Evolutionary conservation across 169 alveolate species (phyloP).

Genomic region (Plasmodium knowlesi): DNA sequence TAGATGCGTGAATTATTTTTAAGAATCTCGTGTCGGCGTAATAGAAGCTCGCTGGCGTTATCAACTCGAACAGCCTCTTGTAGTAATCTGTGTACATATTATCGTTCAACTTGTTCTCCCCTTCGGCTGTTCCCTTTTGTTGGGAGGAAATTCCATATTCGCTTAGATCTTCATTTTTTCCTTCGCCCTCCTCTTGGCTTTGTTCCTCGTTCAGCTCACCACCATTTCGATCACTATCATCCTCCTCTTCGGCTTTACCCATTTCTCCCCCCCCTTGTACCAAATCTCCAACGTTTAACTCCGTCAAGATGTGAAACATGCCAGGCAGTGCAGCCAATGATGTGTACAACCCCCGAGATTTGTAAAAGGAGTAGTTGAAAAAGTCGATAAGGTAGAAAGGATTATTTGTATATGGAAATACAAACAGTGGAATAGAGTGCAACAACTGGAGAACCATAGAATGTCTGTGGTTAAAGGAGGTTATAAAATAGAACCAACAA

Average conservation of each 20-base stretch:
- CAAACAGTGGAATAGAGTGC: conserved; percentile 57
- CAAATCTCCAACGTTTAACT: conserved; percentile 59
- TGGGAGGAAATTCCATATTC: background rate
- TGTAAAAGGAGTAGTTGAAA: conserved; percentile 64
- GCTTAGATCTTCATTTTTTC: background rate
- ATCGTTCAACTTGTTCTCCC: conserved; percentile 34
- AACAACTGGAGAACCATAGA: conserved; percentile 54
- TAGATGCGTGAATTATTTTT: conserved; percentile 48
- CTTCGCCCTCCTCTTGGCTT: background rate
- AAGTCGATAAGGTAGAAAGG: conserved; percentile 56
- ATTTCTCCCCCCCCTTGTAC: background rate
- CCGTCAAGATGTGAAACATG: conserved; percentile 62
- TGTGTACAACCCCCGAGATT: conserved; percentile 30
- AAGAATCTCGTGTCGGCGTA: conserved; percentile 54
- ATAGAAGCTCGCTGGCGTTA: conserved; percentile 70
- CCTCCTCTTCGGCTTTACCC: background rate
- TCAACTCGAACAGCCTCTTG: conserved; percentile 55
- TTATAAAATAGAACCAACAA: conserved; percentile 71
- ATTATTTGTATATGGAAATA: conserved; percentile 72
- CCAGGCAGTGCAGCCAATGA: conserved; percentile 73
- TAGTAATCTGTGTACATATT: conserved; percentile 72
- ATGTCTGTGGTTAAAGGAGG: conserved; percentile 45
- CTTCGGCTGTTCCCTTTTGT: background rate
- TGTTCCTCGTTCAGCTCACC: background rate
- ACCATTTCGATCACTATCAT: background rate